Percentiles rank a stretch among this genome's conserved stretches.
Conservation (phyloP, 495 filamentous ascomycete genomes). For the Thermochaetoides thermophila region DNA sequence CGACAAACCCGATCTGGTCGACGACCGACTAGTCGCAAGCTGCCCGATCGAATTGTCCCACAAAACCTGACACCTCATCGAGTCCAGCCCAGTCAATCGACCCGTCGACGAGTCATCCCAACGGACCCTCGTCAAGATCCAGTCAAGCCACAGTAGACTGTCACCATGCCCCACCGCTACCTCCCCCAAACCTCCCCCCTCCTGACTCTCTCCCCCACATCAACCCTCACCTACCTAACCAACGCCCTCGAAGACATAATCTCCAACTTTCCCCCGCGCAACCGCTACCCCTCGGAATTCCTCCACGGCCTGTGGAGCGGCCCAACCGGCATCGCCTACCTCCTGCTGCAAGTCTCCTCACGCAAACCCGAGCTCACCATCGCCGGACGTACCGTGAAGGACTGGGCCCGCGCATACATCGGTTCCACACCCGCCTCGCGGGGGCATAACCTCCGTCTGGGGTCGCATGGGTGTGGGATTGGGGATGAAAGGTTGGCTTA, state of each 20-base stretch:
- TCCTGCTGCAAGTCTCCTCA: conserved; percentile 38
- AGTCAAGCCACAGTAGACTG: conserved; percentile 4
- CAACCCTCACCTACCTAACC: conserved; percentile 6
- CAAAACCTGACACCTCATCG: no score
- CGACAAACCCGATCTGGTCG: no score
- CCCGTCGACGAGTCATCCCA: no score
- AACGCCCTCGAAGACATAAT: conserved; percentile 21
- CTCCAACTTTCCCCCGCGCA: conserved; percentile 16
- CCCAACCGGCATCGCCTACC: conserved; percentile 43
- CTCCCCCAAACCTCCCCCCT: conserved; percentile 1
- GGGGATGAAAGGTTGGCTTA: conserved; percentile 39
- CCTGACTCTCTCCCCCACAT: conserved; percentile 7
- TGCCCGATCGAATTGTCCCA: no score
- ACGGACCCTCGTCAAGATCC: no score
- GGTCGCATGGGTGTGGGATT: conserved; percentile 34
- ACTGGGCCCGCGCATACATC: conserved; percentile 37
- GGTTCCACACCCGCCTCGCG: conserved; percentile 18
- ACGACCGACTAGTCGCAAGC: no score
- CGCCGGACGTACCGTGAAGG: conserved; percentile 23
- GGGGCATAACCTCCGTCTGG: conserved; percentile 19
- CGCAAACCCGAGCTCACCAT: conserved; percentile 32
- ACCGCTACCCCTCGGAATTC: conserved; percentile 12
- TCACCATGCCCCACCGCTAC: background rate
- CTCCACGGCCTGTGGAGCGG: conserved; percentile 42
- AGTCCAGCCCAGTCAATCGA: no score